Percentiles rank a stretch among this genome's conserved stretches.
These are phyloP conservation scores for Carex sylvatica DNA, from an alignment of 202 grass and related monocot species.

Conservation along the genomic window DNA sequence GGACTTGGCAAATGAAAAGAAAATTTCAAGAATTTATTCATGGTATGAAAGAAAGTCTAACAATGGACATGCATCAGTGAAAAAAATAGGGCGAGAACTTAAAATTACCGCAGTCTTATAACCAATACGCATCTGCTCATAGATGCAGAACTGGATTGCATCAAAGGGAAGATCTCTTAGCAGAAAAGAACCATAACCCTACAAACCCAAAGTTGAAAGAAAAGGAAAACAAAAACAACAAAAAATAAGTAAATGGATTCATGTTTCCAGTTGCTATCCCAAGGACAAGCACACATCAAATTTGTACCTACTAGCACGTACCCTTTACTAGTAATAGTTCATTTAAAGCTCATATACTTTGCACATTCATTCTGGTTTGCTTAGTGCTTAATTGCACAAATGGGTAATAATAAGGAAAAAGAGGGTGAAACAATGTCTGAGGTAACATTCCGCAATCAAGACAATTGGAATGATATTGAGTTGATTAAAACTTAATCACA, in stretches of 20 bases:
- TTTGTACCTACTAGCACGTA: not conserved
- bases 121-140: slow-evolving; percentile 93
- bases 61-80: not conserved
- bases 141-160: slow-evolving; percentile 92
- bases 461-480: not conserved
- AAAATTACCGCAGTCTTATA: slow-evolving; percentile 66
- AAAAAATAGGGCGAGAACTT: not conserved
- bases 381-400: not conserved
- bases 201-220: slow-evolving; percentile 4
- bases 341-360: not conserved
- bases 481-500: not conserved
- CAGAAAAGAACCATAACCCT: slow-evolving; percentile 94
- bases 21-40: not conserved
- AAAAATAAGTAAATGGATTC: not conserved
- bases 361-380: not conserved
- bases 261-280: not conserved
- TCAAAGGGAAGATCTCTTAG: slow-evolving; percentile 90
- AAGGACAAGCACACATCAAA: not conserved
- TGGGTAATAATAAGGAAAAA: not conserved
- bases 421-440: not conserved
- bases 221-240: not conserved
- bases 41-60: not conserved
- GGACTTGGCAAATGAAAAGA: not conserved
- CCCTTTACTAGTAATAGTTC: not conserved
- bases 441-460: not conserved